A percentile compares a stretch with the other conserved stretches of the same genome.
phyloP scores from a whole-genome alignment of 768 basidiomycete species.

The Tricholoma sp. region DNA sequence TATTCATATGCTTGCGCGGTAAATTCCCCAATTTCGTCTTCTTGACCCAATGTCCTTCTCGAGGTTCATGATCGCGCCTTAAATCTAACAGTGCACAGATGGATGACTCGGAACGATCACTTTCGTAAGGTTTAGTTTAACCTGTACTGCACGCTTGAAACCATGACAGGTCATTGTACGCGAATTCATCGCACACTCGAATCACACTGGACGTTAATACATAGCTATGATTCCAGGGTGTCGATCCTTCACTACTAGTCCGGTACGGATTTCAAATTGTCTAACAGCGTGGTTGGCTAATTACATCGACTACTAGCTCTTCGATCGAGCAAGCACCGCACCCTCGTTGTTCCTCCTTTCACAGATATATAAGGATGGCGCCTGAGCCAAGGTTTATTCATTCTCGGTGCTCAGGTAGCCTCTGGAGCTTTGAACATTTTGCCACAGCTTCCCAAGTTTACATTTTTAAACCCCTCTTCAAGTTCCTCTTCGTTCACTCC shows the following conservation, averaged over 20 bases:
- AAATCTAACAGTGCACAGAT: neutral
- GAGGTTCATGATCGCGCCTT: neutral
- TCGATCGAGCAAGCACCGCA: slow-evolving; percentile 25
- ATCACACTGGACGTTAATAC: neutral
- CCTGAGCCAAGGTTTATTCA: neutral
- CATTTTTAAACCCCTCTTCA: slow-evolving; percentile 13
- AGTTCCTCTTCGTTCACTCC: neutral
- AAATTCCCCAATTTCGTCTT: neutral
- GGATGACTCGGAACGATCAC: neutral
- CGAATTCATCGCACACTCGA: slow-evolving; percentile 3
- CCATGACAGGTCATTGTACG: slow-evolving; percentile 2
- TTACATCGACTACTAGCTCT: slow-evolving; percentile 16
- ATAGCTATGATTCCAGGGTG: neutral
- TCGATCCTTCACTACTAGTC: slow-evolving; percentile 3
- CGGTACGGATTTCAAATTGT: slow-evolving; percentile 19
- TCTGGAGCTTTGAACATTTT: slow-evolving; percentile 4
- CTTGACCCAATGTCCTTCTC: neutral
- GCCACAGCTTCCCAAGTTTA: slow-evolving; percentile 5
- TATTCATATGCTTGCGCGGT: too few species aligned
- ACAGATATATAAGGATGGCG: slow-evolving; percentile 14
- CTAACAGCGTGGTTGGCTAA: slow-evolving; percentile 32
- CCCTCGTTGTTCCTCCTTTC: slow-evolving; percentile 33
- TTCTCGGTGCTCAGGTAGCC: slow-evolving; percentile 16
- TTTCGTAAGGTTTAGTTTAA: neutral
- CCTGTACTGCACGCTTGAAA: slow-evolving; percentile 1